phyloP scores from a whole-genome alignment of 2,329 filamentous ascomycete genomes.

The Septoria linicola region DNA sequence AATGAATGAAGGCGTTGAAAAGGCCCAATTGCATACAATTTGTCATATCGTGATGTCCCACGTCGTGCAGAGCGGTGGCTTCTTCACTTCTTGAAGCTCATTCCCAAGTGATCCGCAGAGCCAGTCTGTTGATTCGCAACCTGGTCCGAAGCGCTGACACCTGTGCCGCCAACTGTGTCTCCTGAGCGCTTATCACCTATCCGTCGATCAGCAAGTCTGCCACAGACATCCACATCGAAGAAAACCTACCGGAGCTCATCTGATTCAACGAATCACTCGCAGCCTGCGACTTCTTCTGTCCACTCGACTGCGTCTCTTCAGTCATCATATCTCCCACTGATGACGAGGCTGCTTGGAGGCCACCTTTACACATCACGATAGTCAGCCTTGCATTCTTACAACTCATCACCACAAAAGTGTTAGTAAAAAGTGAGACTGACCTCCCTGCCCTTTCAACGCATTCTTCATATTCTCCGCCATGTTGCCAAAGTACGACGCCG shows the following conservation, averaged over 20 bases:
- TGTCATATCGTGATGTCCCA: no score
- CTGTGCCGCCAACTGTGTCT: slow-evolving; percentile 29
- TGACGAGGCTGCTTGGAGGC: slow-evolving; percentile 30
- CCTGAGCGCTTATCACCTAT: slow-evolving; percentile 27
- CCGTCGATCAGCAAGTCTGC: background rate
- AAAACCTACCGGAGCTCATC: slow-evolving; percentile 26
- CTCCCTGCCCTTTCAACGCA: slow-evolving; percentile 34
- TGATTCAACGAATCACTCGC: slow-evolving; percentile 29
- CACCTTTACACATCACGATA: slow-evolving; percentile 20
- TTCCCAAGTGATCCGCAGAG: slow-evolving; percentile 34
- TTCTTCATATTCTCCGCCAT: slow-evolving; percentile 33
- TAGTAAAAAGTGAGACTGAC: no score
- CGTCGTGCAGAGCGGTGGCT: no score
- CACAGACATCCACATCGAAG: background rate
- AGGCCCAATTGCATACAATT: no score
- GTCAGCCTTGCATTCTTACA: background rate
- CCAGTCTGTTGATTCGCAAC: slow-evolving; percentile 33
- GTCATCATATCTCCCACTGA: slow-evolving; percentile 31
- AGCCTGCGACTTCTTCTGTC: slow-evolving; percentile 34
- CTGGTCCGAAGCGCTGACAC: slow-evolving; percentile 31
- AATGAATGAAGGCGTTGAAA: background rate
- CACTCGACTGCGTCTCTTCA: slow-evolving; percentile 28
- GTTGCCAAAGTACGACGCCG: slow-evolving; percentile 19
- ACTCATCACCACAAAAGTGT: no score
- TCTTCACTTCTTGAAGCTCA: slow-evolving; percentile 32